Evolutionary conservation across 1,284 basidiomycete genomes (phyloP).

Genomic region (Grifola frondosa): DNA sequence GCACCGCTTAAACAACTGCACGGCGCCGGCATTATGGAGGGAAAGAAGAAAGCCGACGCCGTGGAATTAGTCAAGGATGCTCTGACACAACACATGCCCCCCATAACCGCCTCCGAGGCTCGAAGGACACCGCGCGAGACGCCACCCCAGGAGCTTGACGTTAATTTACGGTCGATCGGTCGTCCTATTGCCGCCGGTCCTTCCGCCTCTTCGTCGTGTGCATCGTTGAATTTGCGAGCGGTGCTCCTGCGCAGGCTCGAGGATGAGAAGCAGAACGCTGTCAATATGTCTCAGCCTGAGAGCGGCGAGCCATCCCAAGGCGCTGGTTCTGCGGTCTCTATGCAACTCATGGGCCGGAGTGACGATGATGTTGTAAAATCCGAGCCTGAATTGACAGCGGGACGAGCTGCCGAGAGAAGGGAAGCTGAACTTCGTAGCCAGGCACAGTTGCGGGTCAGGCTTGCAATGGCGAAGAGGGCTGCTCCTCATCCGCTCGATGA

Average conservation of each 20-base stretch:
- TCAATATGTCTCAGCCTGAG: slow-evolving; percentile 19
- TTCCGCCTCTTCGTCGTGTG: slow-evolving; percentile 3
- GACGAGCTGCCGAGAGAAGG: slow-evolving; percentile 21
- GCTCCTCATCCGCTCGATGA: too few species aligned
- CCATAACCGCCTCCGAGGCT: slow-evolving; percentile 5
- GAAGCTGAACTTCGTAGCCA: slow-evolving; percentile 49
- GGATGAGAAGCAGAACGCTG: slow-evolving; percentile 39
- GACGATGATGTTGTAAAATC: slow-evolving; percentile 5
- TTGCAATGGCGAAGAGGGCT: slow-evolving; percentile 47
- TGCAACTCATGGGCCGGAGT: slow-evolving; percentile 6
- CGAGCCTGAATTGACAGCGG: slow-evolving; percentile 13
- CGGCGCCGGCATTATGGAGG: slow-evolving; percentile 7
- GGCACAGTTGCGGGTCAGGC: slow-evolving; percentile 47
- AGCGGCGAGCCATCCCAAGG: slow-evolving; percentile 3
- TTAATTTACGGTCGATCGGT: background rate
- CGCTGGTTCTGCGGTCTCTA: slow-evolving; percentile 14
- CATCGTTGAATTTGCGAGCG: slow-evolving; percentile 30
- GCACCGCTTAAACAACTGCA: slow-evolving; percentile 8
- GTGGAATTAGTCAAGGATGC: slow-evolving; percentile 7
- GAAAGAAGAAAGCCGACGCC: background rate
- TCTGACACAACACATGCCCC: slow-evolving; percentile 7
- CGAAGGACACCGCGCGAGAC: slow-evolving; percentile 8
- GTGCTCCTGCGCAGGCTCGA: slow-evolving; percentile 46
- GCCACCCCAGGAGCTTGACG: too few species aligned
- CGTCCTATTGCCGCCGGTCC: slow-evolving; percentile 6